Percentiles rank a stretch among this genome's conserved stretches.
phyloP scores from a whole-genome alignment of 2,329 filamentous ascomycete species.

The Amauroascus verrucosus region DNA sequence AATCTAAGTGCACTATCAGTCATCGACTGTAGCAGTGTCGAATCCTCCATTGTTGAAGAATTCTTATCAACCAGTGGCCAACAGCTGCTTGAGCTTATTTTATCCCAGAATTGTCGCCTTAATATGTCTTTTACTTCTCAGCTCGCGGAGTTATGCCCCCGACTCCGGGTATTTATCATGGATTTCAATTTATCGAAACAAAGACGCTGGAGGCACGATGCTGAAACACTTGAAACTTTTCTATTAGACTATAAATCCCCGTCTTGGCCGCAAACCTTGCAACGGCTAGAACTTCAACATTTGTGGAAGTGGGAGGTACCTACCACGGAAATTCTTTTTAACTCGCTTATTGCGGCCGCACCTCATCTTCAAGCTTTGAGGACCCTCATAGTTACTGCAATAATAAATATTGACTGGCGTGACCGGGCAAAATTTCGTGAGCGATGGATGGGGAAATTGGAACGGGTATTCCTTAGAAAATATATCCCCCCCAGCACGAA shows the following conservation, averaged over 20 bases:
- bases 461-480: conserved; percentile 39
- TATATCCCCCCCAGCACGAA: conserved; percentile 16
- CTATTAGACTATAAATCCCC: conserved; percentile 52
- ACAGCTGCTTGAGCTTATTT: conserved; percentile 54
- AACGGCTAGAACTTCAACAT: conserved; percentile 62
- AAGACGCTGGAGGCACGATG: conserved; percentile 47
- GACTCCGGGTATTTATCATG: conserved; percentile 60
- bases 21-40: conserved; percentile 67
- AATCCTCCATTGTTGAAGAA: conserved; percentile 51
- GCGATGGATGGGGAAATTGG: conserved; percentile 63
- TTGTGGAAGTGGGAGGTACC: conserved; percentile 62
- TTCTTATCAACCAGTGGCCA: conserved; percentile 60
- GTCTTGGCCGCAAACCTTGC: conserved; percentile 64
- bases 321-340: conserved; percentile 66
- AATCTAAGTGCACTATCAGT: conserved; percentile 59
- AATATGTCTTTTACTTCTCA: conserved; percentile 62
- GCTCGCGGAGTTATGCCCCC: conserved; percentile 58
- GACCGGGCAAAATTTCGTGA: conserved; percentile 69
- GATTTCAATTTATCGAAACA: conserved; percentile 51
- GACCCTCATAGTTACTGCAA: conserved; percentile 61
- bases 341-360: conserved; percentile 65
- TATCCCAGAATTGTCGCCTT: conserved; percentile 71
- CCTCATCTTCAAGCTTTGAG: conserved; percentile 56
- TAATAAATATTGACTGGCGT: conserved; percentile 69
- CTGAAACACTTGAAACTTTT: conserved; percentile 63